phyloP scores from a whole-genome alignment of 2,329 filamentous ascomycete species.

The Diaporthe citrichinensis region DNA sequence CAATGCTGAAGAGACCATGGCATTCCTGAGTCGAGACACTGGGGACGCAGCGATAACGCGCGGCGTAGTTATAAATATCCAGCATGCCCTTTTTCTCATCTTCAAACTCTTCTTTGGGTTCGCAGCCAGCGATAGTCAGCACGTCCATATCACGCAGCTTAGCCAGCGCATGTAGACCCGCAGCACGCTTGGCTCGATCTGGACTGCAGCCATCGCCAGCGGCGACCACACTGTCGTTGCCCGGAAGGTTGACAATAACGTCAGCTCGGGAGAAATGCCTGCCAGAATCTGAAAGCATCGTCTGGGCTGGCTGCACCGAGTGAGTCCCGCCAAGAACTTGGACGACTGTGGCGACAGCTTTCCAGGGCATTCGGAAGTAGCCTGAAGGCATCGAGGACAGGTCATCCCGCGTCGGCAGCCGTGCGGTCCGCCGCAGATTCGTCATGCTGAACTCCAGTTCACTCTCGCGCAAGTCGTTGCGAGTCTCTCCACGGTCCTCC shows the following conservation, averaged over 20 bases:
- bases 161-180: constrained; percentile 16
- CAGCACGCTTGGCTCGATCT: background rate
- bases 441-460: background rate
- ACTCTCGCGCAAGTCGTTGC: background rate
- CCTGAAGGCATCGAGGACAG: background rate
- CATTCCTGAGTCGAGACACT: background rate
- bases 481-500: background rate
- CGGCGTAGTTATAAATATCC: constrained; percentile 37
- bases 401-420: background rate
- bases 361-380: background rate
- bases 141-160: background rate
- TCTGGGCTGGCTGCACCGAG: background rate
- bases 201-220: background rate
- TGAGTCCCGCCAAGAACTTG: background rate
- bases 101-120: background rate
- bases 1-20: background rate
- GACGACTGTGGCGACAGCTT: background rate
- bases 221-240: background rate
- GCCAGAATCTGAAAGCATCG: background rate
- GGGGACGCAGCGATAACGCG: constrained; percentile 25
- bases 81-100: background rate
- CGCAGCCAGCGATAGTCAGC: background rate
- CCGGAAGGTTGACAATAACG: background rate
- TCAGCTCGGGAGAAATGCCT: background rate
- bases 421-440: background rate